Conservation (phyloP, 2,329 filamentous ascomycete species). For the Aspergillus sojae region DNA sequence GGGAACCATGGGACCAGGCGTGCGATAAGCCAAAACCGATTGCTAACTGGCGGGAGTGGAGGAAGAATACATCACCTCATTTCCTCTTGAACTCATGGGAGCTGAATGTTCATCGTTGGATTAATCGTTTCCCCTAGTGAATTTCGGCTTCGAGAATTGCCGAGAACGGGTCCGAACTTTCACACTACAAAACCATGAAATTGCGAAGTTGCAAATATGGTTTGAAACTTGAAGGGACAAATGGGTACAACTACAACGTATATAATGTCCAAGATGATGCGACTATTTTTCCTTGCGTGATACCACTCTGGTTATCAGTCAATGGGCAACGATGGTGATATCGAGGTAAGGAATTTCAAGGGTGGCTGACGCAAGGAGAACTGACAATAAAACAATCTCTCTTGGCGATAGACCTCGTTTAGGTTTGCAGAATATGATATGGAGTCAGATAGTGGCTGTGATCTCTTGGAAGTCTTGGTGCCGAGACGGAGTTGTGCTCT, state of each 20-base stretch:
- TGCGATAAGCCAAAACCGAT: constrained; percentile 1
- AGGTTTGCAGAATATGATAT: background rate
- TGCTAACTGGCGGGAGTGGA: background rate
- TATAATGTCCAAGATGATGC: background rate
- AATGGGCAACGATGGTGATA: background rate
- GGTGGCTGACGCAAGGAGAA: background rate
- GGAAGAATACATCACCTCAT: background rate
- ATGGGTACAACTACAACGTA: too few species aligned
- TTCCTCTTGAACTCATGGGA: background rate
- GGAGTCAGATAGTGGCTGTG: background rate
- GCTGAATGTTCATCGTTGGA: too few species aligned
- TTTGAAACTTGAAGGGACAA: background rate
- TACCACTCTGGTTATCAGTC: background rate
- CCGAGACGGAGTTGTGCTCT: background rate
- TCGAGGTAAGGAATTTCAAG: background rate
- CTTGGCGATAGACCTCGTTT: background rate
- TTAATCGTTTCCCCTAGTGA: background rate
- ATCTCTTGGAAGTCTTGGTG: background rate
- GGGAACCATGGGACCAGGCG: background rate
- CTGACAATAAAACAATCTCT: background rate
- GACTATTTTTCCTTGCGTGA: background rate
- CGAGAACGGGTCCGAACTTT: background rate
- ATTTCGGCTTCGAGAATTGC: background rate
- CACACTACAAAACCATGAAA: too few species aligned
- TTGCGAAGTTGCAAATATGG: background rate